Percentiles rank a stretch among this genome's conserved stretches.
phyloP scores from a whole-genome alignment of 2,329 filamentous ascomycete species.

The Stemphylium lycopersici region DNA sequence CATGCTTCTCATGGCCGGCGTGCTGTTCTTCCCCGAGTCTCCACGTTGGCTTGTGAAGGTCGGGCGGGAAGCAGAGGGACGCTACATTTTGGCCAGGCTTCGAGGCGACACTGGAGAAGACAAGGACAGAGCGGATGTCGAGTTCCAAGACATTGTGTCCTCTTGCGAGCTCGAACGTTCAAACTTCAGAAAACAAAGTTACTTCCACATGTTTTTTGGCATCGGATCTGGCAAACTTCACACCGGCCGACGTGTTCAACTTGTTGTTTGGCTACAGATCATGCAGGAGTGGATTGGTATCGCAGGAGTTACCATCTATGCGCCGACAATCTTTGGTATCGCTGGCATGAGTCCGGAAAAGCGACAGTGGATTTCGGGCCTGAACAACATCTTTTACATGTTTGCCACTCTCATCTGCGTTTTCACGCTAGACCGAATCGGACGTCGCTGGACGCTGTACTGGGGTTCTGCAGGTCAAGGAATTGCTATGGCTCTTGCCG shows the following conservation, averaged over 20 bases:
- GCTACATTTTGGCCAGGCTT: slow-evolving; percentile 67
- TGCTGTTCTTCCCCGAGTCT: slow-evolving; percentile 74
- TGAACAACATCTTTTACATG: slow-evolving; percentile 63
- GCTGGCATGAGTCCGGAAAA: slow-evolving; percentile 65
- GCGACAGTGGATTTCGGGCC: slow-evolving; percentile 50
- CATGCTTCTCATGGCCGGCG: slow-evolving; percentile 59
- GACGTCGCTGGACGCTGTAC: slow-evolving; percentile 71
- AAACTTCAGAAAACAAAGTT: slow-evolving; percentile 61
- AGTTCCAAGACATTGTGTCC: slow-evolving; percentile 71
- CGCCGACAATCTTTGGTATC: slow-evolving; percentile 67
- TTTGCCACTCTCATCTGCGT: slow-evolving; percentile 72
- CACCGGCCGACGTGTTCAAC: slow-evolving; percentile 69
- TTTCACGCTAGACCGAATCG: slow-evolving; percentile 72
- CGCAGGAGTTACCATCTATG: slow-evolving; percentile 67
- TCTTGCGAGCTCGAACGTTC: slow-evolving; percentile 64
- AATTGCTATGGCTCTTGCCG: slow-evolving; percentile 71
- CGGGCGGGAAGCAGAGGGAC: slow-evolving; percentile 70
- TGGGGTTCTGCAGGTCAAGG: slow-evolving; percentile 70
- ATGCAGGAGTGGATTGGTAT: slow-evolving; percentile 65
- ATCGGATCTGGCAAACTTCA: slow-evolving; percentile 69
- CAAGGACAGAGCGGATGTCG: slow-evolving; percentile 49
- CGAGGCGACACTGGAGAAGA: slow-evolving; percentile 63
- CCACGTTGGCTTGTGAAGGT: slow-evolving; percentile 71
- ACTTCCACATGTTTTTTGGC: slow-evolving; percentile 70
- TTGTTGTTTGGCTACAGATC: slow-evolving; percentile 74